Percentiles rank a stretch among this genome's conserved stretches.
Conservation (phyloP, 2,329 filamentous ascomycete species). For the Cryphonectria parasitica region DNA sequence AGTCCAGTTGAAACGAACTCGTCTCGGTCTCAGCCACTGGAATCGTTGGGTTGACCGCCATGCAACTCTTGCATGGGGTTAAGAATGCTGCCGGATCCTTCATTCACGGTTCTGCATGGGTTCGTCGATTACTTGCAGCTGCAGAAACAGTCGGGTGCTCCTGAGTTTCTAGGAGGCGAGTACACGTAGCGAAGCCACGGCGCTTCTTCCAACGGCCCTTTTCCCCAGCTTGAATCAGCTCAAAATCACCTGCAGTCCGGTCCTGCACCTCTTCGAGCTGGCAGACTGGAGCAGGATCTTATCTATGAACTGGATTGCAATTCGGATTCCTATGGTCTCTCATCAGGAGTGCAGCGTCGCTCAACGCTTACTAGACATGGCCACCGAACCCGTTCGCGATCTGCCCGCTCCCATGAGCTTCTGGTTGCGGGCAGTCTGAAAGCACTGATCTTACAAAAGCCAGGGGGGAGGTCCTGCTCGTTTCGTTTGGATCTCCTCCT, state of each 20-base stretch:
- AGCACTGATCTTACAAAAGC: neutral
- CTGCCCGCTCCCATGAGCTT: neutral
- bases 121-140: neutral
- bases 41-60: neutral
- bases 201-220: neutral
- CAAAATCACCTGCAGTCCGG: neutral
- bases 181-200: neutral
- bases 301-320: neutral
- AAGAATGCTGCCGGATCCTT: neutral
- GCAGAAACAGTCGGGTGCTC: neutral
- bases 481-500: constrained; percentile 2
- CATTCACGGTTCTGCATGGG: neutral
- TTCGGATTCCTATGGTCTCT: neutral
- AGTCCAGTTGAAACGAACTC: neutral
- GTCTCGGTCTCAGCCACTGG: neutral
- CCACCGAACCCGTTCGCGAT: neutral
- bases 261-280: neutral
- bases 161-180: neutral
- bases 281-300: neutral
- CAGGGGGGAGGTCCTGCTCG: neutral
- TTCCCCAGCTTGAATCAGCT: neutral
- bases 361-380: neutral
- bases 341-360: neutral
- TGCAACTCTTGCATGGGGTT: neutral
- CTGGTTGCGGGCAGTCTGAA: neutral